Evolutionary conservation across 768 basidiomycete species (phyloP).

Genomic region (Hygrophorus pudorinus): DNA sequence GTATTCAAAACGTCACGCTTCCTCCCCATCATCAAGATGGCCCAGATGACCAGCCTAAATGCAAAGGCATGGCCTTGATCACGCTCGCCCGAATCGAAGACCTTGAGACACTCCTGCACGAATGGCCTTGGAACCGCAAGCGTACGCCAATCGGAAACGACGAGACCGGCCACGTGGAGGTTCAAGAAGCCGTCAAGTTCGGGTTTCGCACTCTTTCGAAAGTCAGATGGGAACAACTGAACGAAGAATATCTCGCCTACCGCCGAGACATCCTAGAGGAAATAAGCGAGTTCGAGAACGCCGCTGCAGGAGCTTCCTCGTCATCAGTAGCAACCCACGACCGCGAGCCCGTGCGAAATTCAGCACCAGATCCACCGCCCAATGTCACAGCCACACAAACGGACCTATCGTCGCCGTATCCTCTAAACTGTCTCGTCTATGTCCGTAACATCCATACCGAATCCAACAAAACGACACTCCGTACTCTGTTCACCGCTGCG

Average conservation of each 20-base stretch:
- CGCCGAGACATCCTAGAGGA: slow-evolving; percentile 43
- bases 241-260: slow-evolving; percentile 61
- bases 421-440: slow-evolving; percentile 58
- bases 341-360: not conserved
- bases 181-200: slow-evolving; percentile 39
- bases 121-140: slow-evolving; percentile 54
- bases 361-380: not conserved
- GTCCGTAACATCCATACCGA: slow-evolving; percentile 60
- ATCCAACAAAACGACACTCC: slow-evolving; percentile 77
- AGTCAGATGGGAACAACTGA: slow-evolving; percentile 50
- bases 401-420: slow-evolving; percentile 35
- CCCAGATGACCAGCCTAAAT: slow-evolving; percentile 41
- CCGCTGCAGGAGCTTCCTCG: slow-evolving; percentile 1
- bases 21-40: slow-evolving; percentile 59
- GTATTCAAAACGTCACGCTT: slow-evolving; percentile 44
- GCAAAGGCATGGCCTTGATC: slow-evolving; percentile 71
- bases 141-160: not conserved
- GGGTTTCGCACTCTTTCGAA: slow-evolving; percentile 54
- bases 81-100: slow-evolving; percentile 35
- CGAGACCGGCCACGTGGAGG: slow-evolving; percentile 1
- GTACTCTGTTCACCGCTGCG: slow-evolving; percentile 40
- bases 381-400: slow-evolving; percentile 6
- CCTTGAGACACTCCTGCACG: slow-evolving; percentile 29
- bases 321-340: too few relatives aligned
- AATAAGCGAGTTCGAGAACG: slow-evolving; percentile 22